These are phyloP conservation scores for Immersiporthe knoxdaviesiana DNA, from an alignment of 2,329 filamentous ascomycete species.

Conservation along the genomic window DNA sequence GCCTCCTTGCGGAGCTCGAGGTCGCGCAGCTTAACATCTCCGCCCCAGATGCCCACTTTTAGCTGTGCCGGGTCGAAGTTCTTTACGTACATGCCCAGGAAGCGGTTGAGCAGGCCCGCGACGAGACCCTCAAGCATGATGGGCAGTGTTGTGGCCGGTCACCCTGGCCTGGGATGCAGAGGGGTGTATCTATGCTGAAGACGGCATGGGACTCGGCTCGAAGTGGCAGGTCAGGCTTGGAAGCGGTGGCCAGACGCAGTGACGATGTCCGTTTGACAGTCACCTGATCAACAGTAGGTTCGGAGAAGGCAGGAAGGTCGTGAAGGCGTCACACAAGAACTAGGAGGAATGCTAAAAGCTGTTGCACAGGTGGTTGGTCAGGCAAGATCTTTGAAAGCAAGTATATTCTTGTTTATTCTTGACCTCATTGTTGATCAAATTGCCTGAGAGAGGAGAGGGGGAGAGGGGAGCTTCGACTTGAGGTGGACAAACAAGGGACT, in stretches of 20 bases:
- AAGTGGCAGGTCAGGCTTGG: not conserved
- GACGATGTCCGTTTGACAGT: not conserved
- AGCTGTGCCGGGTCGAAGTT: slow-evolving; percentile 98
- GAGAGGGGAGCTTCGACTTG: not conserved
- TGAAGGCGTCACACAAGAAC: not conserved
- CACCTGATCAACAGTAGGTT: not conserved
- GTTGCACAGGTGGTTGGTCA: not conserved
- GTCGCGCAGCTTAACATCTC: slow-evolving; percentile 92
- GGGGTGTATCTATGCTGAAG: slow-evolving; percentile 14
- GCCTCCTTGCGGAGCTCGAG: slow-evolving; percentile 93
- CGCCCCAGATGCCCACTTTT: slow-evolving; percentile 98
- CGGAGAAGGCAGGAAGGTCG: not conserved
- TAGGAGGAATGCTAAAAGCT: not conserved
- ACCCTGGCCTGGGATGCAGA: slow-evolving; percentile 66
- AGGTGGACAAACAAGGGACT: not conserved
- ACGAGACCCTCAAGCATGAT: slow-evolving; percentile 96
- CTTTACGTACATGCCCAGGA: slow-evolving; percentile 99
- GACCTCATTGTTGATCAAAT: too few species aligned
- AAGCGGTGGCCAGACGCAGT: not conserved
- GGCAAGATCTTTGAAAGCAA: not conserved
- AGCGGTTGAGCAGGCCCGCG: slow-evolving; percentile 95
- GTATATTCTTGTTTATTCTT: not conserved
- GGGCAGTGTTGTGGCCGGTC: slow-evolving; percentile 61
- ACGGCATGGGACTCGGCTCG: slow-evolving; percentile 23
- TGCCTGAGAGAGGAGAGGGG: too few species aligned